phyloP scores from a whole-genome alignment of 2,329 filamentous ascomycete genomes.

The Arthrobotrys megalospora region DNA sequence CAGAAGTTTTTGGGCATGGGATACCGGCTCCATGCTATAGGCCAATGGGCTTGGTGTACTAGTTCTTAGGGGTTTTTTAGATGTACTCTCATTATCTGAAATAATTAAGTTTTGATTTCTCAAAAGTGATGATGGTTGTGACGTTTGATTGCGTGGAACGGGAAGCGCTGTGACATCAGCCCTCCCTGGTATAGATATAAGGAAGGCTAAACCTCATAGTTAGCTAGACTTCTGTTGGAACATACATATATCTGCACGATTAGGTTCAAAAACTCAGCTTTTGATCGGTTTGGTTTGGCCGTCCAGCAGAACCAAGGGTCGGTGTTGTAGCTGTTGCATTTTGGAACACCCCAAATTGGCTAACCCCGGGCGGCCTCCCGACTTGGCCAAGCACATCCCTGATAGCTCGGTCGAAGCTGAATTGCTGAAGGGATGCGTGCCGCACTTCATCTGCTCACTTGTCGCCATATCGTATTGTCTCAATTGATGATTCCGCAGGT shows the following conservation, averaged over 20 bases:
- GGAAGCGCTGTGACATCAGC: no score
- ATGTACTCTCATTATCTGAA: no score
- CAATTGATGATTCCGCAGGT: slow-evolving; percentile 19
- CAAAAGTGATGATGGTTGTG: no score
- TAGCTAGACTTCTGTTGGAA: no score
- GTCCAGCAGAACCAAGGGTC: background rate
- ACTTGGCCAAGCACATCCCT: slow-evolving; percentile 24
- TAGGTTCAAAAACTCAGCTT: no score
- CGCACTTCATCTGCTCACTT: background rate
- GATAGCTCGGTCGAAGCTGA: slow-evolving; percentile 1
- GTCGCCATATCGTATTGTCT: background rate
- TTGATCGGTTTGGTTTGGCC: no score
- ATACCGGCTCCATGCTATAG: background rate
- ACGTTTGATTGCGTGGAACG: no score
- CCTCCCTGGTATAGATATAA: no score
- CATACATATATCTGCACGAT: no score
- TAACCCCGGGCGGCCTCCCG: slow-evolving; percentile 17
- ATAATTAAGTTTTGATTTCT: no score
- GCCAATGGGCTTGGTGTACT: background rate
- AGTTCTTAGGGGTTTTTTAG: no score
- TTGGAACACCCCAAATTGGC: background rate
- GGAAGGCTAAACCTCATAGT: no score
- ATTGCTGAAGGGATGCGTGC: background rate
- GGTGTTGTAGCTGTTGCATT: slow-evolving; percentile 14
- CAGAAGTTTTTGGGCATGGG: background rate